phyloP scores from a whole-genome alignment of 208 protist species.

The Porcisia deanei region DNA sequence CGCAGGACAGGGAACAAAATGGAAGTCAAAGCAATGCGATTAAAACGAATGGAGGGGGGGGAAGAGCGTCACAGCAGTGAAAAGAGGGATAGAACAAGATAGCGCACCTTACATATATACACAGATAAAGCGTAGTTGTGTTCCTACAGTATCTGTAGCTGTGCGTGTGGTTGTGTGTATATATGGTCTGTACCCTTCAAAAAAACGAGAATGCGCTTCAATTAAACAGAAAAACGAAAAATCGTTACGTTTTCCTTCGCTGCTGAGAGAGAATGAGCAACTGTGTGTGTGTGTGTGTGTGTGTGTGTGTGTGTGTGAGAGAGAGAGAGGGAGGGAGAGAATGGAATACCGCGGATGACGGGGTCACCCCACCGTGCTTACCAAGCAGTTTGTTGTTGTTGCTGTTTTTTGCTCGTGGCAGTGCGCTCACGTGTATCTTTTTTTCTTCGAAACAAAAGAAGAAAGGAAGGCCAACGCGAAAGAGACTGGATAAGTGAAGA shows the following conservation, averaged over 20 bases:
- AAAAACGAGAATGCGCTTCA: neutral
- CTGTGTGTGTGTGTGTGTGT: neutral
- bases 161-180: neutral
- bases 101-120: neutral
- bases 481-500: neutral
- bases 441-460: neutral
- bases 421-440: neutral
- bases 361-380: neutral
- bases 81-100: neutral
- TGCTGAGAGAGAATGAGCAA: neutral
- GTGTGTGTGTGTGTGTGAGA: neutral
- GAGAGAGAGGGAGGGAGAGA: neutral
- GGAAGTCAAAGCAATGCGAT: neutral
- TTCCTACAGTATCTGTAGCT: neutral
- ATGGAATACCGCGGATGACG: constrained; percentile 7
- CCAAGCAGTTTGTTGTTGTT: too few species aligned
- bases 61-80: neutral
- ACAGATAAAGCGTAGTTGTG: neutral
- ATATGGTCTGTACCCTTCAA: neutral
- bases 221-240: neutral
- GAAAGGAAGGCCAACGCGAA: neutral
- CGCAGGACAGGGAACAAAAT: neutral
- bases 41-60: neutral
- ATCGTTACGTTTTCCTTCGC: neutral
- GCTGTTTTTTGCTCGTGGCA: neutral